Evolutionary conservation across 768 basidiomycete species (phyloP), one percentile per base, ranked within the genome.

Genomic region (Fistulinella prunicolor): DNA sequence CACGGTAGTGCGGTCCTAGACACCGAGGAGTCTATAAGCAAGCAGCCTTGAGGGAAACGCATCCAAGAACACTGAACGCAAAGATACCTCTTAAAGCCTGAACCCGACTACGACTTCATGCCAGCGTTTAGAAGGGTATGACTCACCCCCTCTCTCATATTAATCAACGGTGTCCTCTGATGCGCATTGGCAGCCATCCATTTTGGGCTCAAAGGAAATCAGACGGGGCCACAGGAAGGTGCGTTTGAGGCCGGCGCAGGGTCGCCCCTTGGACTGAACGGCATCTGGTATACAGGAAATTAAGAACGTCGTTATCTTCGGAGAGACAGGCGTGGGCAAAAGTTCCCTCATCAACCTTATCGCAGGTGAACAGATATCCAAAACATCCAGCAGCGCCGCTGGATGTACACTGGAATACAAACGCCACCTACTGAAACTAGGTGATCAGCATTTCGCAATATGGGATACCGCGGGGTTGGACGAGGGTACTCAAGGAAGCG

Each of bases 331-430:
- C 14, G 49, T 66, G 44, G 69, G 70, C 13, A 76, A 77, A 52
- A 77, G 75, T 49, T 73, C 72, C 12, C 50, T 76, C n/a, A 59
- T 77, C 48, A 77, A 75, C 49, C 62, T 77, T 58, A 49, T 77
- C 17, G 61, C 58, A 3, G 65, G 63, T 9, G 6, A 32, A 6
- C 54, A 55, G 13, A 39, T 59, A 10, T 69, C 68, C 1, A 38
- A 44, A 10, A 61, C 62, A 12, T 73, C 71, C 5, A 68, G 62
- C 36, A 53, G 59, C 4, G 65, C 68, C 1, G 39, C 51, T 0
- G 72, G 73, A 3, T 71, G 67, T 44, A 75, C 75, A 2, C 66
- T 74, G 8, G 44, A 61, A 13, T 62, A 51, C 38, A 53, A 38
- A 8, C 50, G 46, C 3, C 61, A 73, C 49, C 16, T 38, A 6